phyloP scores from a whole-genome alignment of 495 filamentous ascomycete species.

The Penicillium canariense region DNA sequence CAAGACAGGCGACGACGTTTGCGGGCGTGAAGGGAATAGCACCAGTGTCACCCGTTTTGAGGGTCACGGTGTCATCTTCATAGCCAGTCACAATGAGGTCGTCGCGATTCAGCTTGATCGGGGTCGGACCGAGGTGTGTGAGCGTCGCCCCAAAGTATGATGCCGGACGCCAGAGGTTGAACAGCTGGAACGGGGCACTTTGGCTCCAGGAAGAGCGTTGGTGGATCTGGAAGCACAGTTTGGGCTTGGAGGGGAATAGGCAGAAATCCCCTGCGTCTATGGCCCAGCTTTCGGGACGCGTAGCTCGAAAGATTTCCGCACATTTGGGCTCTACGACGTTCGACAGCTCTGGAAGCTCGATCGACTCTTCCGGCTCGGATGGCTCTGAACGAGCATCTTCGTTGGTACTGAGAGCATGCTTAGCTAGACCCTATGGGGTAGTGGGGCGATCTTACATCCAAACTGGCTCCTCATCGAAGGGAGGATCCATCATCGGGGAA shows the following conservation, averaged over 20 bases:
- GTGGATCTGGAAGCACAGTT: background rate
- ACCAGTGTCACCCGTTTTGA: background rate
- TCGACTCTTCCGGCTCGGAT: background rate
- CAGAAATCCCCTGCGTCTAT: background rate
- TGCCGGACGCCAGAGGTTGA: conserved; percentile 5
- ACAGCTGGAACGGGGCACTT: background rate
- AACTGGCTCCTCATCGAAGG: background rate
- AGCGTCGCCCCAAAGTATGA: background rate
- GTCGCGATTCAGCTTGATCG: background rate
- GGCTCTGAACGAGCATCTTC: background rate
- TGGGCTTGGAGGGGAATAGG: background rate
- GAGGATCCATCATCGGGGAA: background rate
- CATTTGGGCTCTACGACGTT: background rate
- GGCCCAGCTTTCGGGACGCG: background rate
- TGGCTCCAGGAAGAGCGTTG: background rate
- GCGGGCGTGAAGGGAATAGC: background rate
- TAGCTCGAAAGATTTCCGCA: background rate
- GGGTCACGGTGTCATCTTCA: background rate
- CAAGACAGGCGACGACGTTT: background rate
- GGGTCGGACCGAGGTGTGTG: background rate
- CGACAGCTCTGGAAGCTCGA: background rate
- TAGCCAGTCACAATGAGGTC: background rate
- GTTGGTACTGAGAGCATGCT: background rate
- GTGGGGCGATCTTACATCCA: background rate
- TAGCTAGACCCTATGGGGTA: too few species aligned